These are phyloP conservation scores for Cercospora sojina DNA, from an alignment of 2,329 filamentous ascomycete species.

Conservation along the genomic window DNA sequence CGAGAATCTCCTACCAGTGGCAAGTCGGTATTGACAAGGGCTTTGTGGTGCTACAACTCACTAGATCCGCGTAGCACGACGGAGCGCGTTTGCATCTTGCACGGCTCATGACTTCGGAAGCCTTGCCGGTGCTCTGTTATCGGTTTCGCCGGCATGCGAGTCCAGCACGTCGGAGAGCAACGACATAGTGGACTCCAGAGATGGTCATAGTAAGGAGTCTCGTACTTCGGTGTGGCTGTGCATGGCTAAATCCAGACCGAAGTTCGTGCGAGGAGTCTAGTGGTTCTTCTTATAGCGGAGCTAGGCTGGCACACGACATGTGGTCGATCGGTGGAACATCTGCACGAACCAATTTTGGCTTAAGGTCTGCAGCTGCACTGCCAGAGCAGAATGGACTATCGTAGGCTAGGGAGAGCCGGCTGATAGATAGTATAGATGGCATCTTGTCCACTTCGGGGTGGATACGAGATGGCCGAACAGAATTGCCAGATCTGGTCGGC, in stretches of 20 bases:
- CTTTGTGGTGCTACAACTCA: neutral
- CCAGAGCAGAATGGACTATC: neutral
- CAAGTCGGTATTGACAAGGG: slow-evolving; percentile 1
- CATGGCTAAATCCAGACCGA: neutral
- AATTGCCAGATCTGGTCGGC: neutral
- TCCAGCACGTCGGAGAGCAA: neutral
- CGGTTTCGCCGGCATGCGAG: neutral
- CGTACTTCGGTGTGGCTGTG: neutral
- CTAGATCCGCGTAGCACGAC: neutral
- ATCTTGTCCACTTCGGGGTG: neutral
- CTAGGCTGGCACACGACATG: neutral
- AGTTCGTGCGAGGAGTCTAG: neutral
- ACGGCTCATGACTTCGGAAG: neutral
- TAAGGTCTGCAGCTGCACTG: neutral
- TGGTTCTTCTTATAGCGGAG: neutral
- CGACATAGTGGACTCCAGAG: neutral
- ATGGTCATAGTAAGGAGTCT: neutral
- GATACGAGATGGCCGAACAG: neutral
- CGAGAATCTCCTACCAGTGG: neutral
- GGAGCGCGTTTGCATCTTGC: neutral
- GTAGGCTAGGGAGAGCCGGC: neutral
- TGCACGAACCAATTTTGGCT: neutral
- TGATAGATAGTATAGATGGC: neutral
- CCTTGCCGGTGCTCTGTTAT: neutral
- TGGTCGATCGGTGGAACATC: neutral